Base-by-base conservation (phyloP, 164 flowering plant species). In the Vitis cinerea region DNA sequence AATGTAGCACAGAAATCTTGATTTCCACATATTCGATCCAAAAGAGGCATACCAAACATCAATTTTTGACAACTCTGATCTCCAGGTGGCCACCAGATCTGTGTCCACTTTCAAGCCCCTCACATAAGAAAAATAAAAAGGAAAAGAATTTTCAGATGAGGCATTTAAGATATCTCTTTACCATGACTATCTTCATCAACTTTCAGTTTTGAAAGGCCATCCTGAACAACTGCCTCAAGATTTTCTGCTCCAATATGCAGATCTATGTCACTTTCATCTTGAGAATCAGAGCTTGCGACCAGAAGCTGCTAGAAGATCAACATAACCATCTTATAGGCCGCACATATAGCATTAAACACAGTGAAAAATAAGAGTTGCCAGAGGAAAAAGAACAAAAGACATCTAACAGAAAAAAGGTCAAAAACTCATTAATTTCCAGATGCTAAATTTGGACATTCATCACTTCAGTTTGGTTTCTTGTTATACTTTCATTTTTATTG, bases 21-120 rank as follows among this genome's bases (percentile, higher is more conserved):
- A 70, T 59, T 72, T 81, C 83, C 88, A 85, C 96, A 93, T 90
- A 76, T 96, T 96, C 61, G 99, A 96, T 73, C 99, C 99, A 77
- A 63, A 96, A 67, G 87, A 64, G 11, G 90, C 98, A 82, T 96
- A 96, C 97, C 97, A 93, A 51, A 96, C 68, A 66, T 88, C 86
- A 73, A 84, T 66, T 72, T 87, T 84, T 52, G 92, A 84, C 59
- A 84, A 79, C 75, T 81, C 81, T 11, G 82, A 69, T 77, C 99
- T 90, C 98, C 98, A 93, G 2, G 77, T 12, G 48, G 63, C 49
- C 63, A 86, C 2, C 44, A 37, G 44, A 37, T 37, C 44, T 37
- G 44, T 37, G 7, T 69, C 11, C 9, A 65, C 27, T 61, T 63
- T 49, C 19, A 19, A 65, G 61, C 4, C 47, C 27, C 13, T 53